phyloP scores from a whole-genome alignment of 129 eudicot genomes.

The Pseudognaphalium luteoalbum region DNA sequence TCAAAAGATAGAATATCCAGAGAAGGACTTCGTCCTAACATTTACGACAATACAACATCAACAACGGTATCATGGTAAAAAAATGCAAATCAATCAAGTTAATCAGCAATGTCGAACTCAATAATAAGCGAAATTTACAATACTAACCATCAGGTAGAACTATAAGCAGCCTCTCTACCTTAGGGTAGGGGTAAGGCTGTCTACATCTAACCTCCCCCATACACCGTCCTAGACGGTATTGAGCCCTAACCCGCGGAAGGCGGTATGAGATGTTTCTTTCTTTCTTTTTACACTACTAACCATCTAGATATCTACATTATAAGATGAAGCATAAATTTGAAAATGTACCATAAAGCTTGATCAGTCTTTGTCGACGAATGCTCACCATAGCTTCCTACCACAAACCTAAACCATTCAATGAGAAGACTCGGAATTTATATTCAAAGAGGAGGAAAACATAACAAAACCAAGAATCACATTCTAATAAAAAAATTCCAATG shows the following conservation, averaged over 20 bases:
- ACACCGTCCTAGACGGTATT: too few species aligned
- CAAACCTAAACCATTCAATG: conserved; percentile 26
- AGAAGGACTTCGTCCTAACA: conserved; percentile 55
- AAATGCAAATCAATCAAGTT: not conserved
- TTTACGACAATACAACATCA: conserved; percentile 9
- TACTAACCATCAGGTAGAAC: not conserved
- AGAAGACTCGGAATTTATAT: conserved; percentile 18
- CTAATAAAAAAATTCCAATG: not conserved
- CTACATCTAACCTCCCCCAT: too few species aligned
- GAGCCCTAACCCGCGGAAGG: too few species aligned
- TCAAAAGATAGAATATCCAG: conserved; percentile 43
- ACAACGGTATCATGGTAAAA: not conserved
- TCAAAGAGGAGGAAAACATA: not conserved
- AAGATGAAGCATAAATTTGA: not conserved
- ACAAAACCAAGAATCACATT: conserved; percentile 6
- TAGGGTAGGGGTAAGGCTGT: too few species aligned
- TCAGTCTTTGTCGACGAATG: conserved; percentile 56
- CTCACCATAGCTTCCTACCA: conserved; percentile 78
- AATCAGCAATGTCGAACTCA: conserved; percentile 9
- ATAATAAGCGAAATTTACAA: not conserved
- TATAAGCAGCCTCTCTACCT: too few species aligned
- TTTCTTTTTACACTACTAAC: not conserved
- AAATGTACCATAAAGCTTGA: conserved; percentile 42
- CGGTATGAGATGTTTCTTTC: too few species aligned
- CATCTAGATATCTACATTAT: conserved; percentile 14